Conservation (phyloP, 2,329 filamentous ascomycete species). For the Calonectria hawksworthii region DNA sequence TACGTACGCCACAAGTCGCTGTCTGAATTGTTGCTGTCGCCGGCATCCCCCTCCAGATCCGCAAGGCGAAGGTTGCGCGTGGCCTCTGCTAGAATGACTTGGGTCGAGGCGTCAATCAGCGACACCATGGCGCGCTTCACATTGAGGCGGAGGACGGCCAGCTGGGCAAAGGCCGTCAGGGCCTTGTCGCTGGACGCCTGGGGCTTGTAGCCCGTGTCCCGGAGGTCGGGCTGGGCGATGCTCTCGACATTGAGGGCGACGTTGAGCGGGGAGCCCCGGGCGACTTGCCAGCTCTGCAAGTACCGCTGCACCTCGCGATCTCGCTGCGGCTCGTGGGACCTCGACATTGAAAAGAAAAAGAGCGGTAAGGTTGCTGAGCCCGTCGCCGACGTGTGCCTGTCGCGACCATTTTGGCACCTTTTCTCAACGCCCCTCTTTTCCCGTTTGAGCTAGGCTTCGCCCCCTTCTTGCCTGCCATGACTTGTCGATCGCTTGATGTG, state of each 20-base stretch:
- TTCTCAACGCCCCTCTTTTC: neutral
- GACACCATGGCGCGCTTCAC: slow-evolving; percentile 65
- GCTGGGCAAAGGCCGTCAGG: slow-evolving; percentile 64
- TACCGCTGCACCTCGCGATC: slow-evolving; percentile 50
- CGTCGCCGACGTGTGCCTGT: neutral
- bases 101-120: slow-evolving; percentile 59
- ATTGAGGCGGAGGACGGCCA: slow-evolving; percentile 63
- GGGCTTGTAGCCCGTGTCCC: slow-evolving; percentile 49
- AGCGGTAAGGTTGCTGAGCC: neutral
- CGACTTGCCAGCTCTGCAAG: slow-evolving; percentile 50
- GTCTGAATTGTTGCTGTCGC: slow-evolving; percentile 10
- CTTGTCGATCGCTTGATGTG: neutral
- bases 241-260: slow-evolving; percentile 50
- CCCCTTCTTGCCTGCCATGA: slow-evolving; percentile 6
- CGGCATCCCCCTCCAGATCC: slow-evolving; percentile 41
- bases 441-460: neutral
- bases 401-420: neutral
- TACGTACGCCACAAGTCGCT: slow-evolving; percentile 53
- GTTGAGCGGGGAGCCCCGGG: slow-evolving; percentile 49
- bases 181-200: slow-evolving; percentile 52
- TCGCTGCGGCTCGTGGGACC: slow-evolving; percentile 46
- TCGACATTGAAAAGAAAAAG: slow-evolving; percentile 36
- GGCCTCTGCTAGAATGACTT: slow-evolving; percentile 67
- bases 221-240: slow-evolving; percentile 45
- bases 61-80: slow-evolving; percentile 60